phyloP scores from a whole-genome alignment of 2,329 filamentous ascomycete genomes.

The Neopestalotiopsis sp. region DNA sequence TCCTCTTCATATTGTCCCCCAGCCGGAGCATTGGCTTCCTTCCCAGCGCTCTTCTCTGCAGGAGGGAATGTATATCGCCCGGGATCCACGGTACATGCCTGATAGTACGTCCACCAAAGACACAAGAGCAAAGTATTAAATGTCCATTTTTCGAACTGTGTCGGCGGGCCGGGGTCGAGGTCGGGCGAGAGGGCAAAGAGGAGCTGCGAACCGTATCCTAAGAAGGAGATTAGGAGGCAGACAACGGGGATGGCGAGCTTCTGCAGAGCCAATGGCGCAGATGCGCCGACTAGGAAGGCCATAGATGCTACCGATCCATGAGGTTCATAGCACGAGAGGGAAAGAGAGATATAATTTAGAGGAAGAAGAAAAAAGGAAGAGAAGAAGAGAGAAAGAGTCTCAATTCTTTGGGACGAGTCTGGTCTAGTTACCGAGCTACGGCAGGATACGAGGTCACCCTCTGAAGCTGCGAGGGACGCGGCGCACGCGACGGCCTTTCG shows the following conservation, averaged over 20 bases:
- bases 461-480: background rate
- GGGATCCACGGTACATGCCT: constrained; percentile 62
- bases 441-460: no score
- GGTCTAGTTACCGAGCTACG: no score
- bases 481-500: background rate
- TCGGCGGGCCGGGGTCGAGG: constrained; percentile 66
- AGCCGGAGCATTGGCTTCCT: constrained; percentile 15
- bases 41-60: constrained; percentile 20
- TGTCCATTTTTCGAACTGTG: constrained; percentile 57
- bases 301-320: constrained; percentile 24
- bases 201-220: constrained; percentile 75
- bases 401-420: no score
- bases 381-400: no score
- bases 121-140: constrained; percentile 71
- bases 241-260: constrained; percentile 72
- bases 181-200: constrained; percentile 67
- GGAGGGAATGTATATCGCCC: constrained; percentile 56
- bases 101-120: constrained; percentile 74
- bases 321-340: background rate
- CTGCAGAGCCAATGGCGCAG: constrained; percentile 44
- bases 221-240: constrained; percentile 68
- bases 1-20: constrained; percentile 23
- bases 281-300: constrained; percentile 38
- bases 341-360: background rate
- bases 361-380: no score